Conservation (phyloP, 805 yeast species). For the Grigorovia humatica region DNA sequence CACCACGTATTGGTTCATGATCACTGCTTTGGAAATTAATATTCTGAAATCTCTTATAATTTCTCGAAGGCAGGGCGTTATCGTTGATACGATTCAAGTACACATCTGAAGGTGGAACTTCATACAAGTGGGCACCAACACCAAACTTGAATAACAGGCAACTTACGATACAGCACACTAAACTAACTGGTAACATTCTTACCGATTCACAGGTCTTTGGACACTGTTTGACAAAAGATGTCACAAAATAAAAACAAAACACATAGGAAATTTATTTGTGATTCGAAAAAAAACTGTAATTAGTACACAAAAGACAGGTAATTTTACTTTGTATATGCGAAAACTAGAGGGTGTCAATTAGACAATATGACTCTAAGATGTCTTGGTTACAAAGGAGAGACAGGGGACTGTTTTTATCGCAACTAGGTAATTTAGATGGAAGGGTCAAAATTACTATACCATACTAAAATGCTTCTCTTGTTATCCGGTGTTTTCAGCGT, state of each 20-base stretch:
- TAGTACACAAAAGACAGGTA: background rate
- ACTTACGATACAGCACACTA: background rate
- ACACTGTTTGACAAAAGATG: background rate
- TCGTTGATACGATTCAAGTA: background rate
- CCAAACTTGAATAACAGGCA: background rate
- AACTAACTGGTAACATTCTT: background rate
- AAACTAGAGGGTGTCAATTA: too few species aligned
- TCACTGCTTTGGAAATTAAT: background rate
- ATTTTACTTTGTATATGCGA: too few species aligned
- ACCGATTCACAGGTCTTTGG: background rate
- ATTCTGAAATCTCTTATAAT: conserved; percentile 1
- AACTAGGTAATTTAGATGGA: too few species aligned
- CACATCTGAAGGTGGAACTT: background rate
- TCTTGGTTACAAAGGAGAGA: too few species aligned
- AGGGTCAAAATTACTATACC: too few species aligned
- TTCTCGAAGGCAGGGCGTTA: background rate
- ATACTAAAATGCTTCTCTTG: background rate
- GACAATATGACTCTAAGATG: too few species aligned
- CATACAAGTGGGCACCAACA: background rate
- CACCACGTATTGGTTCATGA: conserved; percentile 37
- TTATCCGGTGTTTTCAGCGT: background rate
- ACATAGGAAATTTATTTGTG: background rate
- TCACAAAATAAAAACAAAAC: background rate
- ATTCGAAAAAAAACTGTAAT: too few species aligned
- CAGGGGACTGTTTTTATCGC: too few species aligned